Percentiles rank a stretch among this genome's conserved stretches.
phyloP scores from a whole-genome alignment of 345 rosid species.

The Capsella bursapastoris region DNA sequence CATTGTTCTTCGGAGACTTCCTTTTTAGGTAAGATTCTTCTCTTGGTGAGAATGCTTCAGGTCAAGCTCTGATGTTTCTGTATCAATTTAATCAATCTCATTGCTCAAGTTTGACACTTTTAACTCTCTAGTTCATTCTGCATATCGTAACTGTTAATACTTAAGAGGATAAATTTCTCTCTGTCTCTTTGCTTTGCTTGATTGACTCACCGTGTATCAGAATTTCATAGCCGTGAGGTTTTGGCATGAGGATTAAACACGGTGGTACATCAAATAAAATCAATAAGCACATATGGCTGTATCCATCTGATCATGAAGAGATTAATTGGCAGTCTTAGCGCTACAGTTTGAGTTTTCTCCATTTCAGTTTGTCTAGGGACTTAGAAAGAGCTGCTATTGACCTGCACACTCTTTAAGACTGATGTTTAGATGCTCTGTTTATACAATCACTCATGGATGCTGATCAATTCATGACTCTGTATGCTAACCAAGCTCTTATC shows the following conservation, averaged over 20 bases:
- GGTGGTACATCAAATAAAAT: slow-evolving; percentile 13
- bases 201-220: slow-evolving; percentile 42
- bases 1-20: slow-evolving; percentile 5
- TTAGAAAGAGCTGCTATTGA: not conserved
- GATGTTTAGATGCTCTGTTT: slow-evolving; percentile 10
- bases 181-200: not conserved
- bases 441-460: slow-evolving; percentile 5
- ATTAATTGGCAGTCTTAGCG: slow-evolving; percentile 30
- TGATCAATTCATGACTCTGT: slow-evolving; percentile 12
- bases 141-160: not conserved
- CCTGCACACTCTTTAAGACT: not conserved
- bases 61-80: slow-evolving; percentile 13
- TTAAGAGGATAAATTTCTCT: not conserved
- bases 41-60: not conserved
- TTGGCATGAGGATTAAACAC: slow-evolving; percentile 44
- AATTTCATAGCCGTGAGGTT: slow-evolving; percentile 41
- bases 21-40: slow-evolving; percentile 9
- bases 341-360: slow-evolving; percentile 11
- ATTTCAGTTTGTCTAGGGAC: not conserved
- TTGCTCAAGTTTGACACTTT: not conserved
- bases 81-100: not conserved
- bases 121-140: not conserved
- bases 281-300: not conserved
- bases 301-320: slow-evolving; percentile 40
- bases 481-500: slow-evolving; percentile 14